Base-by-base conservation (phyloP, 2,329 filamentous ascomycete genomes). In the Trichoderma sp. region DNA sequence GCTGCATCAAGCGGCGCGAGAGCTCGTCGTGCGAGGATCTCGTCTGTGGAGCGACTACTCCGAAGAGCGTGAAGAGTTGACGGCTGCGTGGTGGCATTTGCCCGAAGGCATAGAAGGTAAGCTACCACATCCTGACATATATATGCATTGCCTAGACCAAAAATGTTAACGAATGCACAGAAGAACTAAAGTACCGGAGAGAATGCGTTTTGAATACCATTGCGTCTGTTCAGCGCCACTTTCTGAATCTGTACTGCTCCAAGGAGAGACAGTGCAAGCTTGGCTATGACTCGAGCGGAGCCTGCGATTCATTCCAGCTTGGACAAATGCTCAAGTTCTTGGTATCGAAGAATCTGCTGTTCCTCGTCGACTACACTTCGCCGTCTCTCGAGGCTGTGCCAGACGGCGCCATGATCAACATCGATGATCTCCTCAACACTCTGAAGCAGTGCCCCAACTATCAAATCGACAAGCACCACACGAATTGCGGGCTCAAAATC, bases 261-360 rank as follows among this genome's bases (percentile, higher is more conserved):
- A 87, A 89, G n/a, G 84, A 80, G 37, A 79, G 82, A 8, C 91
- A 93, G 76, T 94, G 91, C 78, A 88, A 88, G 73, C 84, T 93
- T 0, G 91, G 91, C 64, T 94, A 94, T 77, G 90, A 92, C 74
- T 89, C 88, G 2, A 91, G 88, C 70, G 79, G 85, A 2, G 87
- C 90, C 52, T 94, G 91, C 77, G 91, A 94, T 79, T 89, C 88
- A 2, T 94, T 91, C 75, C 91, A 94, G 78, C 85, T 94, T 1
- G 91, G 91, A 26, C 90, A 94, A 79, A 92, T 92, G 84, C 79
- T 93, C 71, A 89, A 88, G 72, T 94, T 94, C 78, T 85, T 94
- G 43, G 80, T 83, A 16, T 84, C 84, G 72, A 87, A 88, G 72
- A 83, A 85, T 32, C 85, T 92, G 0, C 75, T 93, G 4, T 86